Evolutionary conservation across 345 rosid species (phyloP), one percentile per base, ranked within the genome.

Genomic region (Salix suchowensis): DNA sequence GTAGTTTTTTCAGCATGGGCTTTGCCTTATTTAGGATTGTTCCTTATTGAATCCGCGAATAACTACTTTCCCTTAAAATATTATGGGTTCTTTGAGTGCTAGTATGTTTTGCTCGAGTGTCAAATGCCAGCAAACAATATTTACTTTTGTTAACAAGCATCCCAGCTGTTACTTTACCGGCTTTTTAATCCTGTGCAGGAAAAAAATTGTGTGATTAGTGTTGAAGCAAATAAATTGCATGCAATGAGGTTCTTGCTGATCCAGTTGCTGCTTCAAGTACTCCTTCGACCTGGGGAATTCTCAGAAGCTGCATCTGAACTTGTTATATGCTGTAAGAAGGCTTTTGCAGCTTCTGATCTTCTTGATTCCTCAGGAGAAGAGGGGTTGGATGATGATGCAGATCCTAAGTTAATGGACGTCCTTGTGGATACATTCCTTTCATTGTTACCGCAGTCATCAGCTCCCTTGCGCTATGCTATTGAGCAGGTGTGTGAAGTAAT

Each of bases 351-450:
- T 74, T 69, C 82, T 83, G 92, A 88, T 79, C 83, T 83, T 78
- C 90, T 71, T 24, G 84, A 87, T 48, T 81, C 83, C 50, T 86
- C 85, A 30, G 94, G 85, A 73, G 95, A 92, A 81, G 92, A 87
- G 79, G 96, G 88, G 79, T 76, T 79, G 62, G 91, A 82, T 26
- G 70, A 76, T 82, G 93, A 88, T 83, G 88, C 77, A 30, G 76
- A 70, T 68, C 96, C 97, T 36, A 86, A 92, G 82, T 82, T 91
- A 78, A 90, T 96, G 91, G 97, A 96, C 82, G 96, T 96, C 72
- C 89, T 96, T 52, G 89, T 91, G 54, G 98, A 96, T 78, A 89
- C 98, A 34, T 77, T 94, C 78, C 97, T 96, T 74, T 91, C 97
- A 52, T 82, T 96, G 87, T 84, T 91, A 70, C 97, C 99, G 11